Evolutionary conservation across 768 basidiomycete species (phyloP).

Genomic region (Porphyrellus cyaneotinctus): DNA sequence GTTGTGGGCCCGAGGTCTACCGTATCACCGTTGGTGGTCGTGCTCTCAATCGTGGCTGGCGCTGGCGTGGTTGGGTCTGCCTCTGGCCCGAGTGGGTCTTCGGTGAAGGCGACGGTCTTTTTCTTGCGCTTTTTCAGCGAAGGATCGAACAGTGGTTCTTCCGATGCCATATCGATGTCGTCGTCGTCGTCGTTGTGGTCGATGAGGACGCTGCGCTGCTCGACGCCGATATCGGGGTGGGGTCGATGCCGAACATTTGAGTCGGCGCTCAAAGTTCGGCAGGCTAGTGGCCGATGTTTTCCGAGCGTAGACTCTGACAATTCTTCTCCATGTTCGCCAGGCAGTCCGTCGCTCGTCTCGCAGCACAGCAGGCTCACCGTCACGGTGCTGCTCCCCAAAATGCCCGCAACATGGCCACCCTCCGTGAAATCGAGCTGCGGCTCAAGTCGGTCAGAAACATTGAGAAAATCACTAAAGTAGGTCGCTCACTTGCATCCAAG

Average conservation of each 20-base stretch:
- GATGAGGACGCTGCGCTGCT: slow-evolving; percentile 12
- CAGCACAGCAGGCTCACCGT: slow-evolving; percentile 35
- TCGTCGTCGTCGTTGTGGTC: slow-evolving; percentile 16
- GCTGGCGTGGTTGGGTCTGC: slow-evolving; percentile 79
- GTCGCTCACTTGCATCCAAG: slow-evolving; percentile 18
- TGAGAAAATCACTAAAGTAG: slow-evolving; percentile 98
- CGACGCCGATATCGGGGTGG: slow-evolving; percentile 8
- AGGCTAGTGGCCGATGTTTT: slow-evolving; percentile 32
- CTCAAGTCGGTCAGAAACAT: slow-evolving; percentile 96
- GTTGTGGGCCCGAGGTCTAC: slow-evolving; percentile 77
- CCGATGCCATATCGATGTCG: slow-evolving; percentile 45
- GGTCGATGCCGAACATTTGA: slow-evolving; percentile 25
- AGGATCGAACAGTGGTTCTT: slow-evolving; percentile 78
- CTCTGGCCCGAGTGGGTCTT: slow-evolving; percentile 78
- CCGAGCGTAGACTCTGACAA: slow-evolving; percentile 14
- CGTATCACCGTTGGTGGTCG: slow-evolving; percentile 63
- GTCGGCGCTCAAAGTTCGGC: slow-evolving; percentile 24
- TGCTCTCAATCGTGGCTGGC: slow-evolving; percentile 66
- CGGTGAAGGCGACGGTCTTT: slow-evolving; percentile 80
- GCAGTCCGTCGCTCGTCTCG: slow-evolving; percentile 43
- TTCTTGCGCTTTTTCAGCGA: slow-evolving; percentile 87
- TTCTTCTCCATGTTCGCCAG: slow-evolving; percentile 44
- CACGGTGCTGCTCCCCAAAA: slow-evolving; percentile 39
- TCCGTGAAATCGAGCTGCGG: slow-evolving; percentile 95
- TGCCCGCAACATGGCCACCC: slow-evolving; percentile 92